phyloP scores from a whole-genome alignment of 257 asterid species.

The Nicotiana tomentosiformis region DNA sequence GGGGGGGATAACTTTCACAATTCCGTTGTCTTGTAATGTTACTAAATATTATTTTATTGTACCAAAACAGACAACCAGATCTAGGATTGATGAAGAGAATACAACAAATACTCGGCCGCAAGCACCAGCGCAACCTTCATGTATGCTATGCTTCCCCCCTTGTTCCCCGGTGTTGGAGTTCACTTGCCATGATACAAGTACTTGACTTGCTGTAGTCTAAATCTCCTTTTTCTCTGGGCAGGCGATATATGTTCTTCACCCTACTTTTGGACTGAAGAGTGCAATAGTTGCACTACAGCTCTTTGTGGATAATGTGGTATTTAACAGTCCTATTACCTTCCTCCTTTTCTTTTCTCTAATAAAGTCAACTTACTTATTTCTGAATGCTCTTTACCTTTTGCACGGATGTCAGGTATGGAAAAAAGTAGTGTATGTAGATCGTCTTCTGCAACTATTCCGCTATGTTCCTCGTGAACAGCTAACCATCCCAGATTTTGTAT shows the following conservation, averaged over 20 bases:
- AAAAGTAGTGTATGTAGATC: slow-evolving; percentile 85
- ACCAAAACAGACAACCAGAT: slow-evolving; percentile 77
- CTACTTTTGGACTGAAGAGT: slow-evolving; percentile 84
- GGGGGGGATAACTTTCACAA: background rate
- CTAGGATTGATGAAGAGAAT: slow-evolving; percentile 90
- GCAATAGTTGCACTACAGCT: slow-evolving; percentile 75
- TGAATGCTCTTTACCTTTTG: background rate
- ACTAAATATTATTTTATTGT: background rate
- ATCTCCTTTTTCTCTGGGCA: slow-evolving; percentile 15
- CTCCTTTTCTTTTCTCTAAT: background rate
- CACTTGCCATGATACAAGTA: background rate
- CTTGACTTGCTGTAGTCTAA: background rate
- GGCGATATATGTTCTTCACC: slow-evolving; percentile 94
- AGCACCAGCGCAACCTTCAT: slow-evolving; percentile 92
- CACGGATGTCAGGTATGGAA: slow-evolving; percentile 70
- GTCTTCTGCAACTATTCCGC: slow-evolving; percentile 86
- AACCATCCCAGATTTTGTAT: slow-evolving; percentile 87
- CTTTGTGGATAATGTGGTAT: slow-evolving; percentile 72
- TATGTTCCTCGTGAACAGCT: slow-evolving; percentile 91
- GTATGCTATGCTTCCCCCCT: slow-evolving; percentile 33
- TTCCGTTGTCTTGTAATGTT: slow-evolving; percentile 5
- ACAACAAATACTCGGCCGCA: slow-evolving; percentile 92
- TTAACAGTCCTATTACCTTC: background rate
- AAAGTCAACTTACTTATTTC: background rate
- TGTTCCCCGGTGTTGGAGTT: background rate